Evolutionary conservation across 768 basidiomycete genomes (phyloP).

Genomic region (Wakefieldia striispora): DNA sequence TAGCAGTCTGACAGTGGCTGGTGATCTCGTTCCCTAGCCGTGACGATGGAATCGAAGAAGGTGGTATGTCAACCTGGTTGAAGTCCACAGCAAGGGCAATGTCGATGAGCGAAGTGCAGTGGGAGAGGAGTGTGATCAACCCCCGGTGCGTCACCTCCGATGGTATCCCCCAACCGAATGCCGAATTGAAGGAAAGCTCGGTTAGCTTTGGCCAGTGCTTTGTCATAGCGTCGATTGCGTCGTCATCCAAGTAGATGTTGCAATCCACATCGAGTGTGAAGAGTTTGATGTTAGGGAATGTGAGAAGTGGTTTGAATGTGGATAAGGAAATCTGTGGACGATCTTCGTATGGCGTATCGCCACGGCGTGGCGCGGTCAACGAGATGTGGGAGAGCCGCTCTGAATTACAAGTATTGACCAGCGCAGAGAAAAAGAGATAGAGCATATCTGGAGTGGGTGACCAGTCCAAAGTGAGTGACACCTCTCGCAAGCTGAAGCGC

Average conservation of each 20-base stretch:
- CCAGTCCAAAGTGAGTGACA: constrained; percentile 14
- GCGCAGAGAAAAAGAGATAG: constrained; percentile 20
- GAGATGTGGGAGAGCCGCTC: constrained; percentile 9
- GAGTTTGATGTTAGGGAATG: constrained; percentile 4
- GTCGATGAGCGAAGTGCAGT: constrained; percentile 5
- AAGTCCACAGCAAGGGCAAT: constrained; percentile 25
- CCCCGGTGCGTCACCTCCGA: constrained; percentile 21
- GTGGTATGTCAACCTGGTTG: constrained; percentile 11
- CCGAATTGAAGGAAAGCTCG: constrained; percentile 15
- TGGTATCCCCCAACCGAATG: constrained; percentile 15
- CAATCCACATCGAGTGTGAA: constrained; percentile 24
- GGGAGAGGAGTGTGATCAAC: too few relatives aligned
- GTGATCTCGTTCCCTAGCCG: constrained; percentile 9
- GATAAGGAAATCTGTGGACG: constrained; percentile 9
- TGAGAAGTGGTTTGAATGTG: too few relatives aligned
- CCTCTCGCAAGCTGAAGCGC: constrained; percentile 8
- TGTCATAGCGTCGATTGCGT: constrained; percentile 14
- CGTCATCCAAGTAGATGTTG: constrained; percentile 18
- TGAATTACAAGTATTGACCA: too few relatives aligned
- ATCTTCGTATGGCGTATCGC: not conserved
- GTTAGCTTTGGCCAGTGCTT: constrained; percentile 20
- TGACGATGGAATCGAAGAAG: not conserved
- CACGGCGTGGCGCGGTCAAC: constrained; percentile 5
- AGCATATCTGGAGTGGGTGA: constrained; percentile 18
- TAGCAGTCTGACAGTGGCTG: constrained; percentile 10